Evolutionary conservation across 2,329 filamentous ascomycete species (phyloP).

Genomic region (Botrytis paeoniae): DNA sequence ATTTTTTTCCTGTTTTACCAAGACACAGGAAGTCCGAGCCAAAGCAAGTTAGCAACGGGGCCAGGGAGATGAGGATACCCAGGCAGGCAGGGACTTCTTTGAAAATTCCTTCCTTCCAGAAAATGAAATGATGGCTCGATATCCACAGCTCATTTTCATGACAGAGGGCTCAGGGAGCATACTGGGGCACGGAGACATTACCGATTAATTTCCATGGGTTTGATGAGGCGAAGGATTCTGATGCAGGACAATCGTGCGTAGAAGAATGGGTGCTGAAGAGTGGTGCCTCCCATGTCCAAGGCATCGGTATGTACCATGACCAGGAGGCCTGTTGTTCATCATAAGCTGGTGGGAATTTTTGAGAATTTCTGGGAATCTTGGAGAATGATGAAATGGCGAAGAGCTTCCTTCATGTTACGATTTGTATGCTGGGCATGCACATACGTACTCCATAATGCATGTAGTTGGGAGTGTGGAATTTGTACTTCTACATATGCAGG

Average conservation of each 20-base stretch:
- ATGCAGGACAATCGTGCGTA: neutral
- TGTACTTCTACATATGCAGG: neutral
- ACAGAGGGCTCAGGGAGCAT: neutral
- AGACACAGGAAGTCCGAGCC: neutral
- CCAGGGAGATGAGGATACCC: neutral
- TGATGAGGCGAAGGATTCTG: neutral
- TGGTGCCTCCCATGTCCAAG: slow-evolving; percentile 23
- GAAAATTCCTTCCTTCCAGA: neutral
- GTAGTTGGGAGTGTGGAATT: neutral
- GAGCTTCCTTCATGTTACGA: neutral
- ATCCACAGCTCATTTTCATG: neutral
- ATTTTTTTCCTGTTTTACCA: neutral
- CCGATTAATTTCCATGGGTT: slow-evolving; percentile 8
- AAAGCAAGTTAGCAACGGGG: neutral
- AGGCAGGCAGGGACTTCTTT: neutral
- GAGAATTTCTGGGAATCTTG: neutral
- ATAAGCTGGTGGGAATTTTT: neutral
- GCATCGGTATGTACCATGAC: slow-evolving; percentile 22
- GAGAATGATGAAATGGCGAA: neutral
- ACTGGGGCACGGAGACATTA: neutral
- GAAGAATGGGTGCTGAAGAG: neutral
- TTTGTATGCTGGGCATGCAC: neutral
- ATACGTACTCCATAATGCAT: neutral
- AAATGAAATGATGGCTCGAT: slow-evolving; percentile 2
- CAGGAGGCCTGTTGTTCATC: slow-evolving; percentile 16